Percentiles rank a stretch among this genome's conserved stretches.
Conservation (phyloP, 495 filamentous ascomycete genomes). For the Podospora didyma region DNA sequence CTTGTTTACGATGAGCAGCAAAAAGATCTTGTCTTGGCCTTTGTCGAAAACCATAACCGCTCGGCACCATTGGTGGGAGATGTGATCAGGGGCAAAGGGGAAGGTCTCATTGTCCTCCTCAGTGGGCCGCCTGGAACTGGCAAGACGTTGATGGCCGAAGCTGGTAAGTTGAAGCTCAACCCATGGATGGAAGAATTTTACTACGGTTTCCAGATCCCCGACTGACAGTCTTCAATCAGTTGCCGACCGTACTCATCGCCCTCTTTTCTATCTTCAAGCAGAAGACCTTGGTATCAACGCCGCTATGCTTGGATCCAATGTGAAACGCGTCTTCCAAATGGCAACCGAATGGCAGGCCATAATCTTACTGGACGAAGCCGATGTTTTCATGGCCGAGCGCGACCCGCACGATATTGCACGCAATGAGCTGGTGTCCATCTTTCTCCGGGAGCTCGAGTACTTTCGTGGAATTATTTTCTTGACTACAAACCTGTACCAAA, state of each 20-base stretch:
- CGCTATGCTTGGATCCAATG: constrained; percentile 39
- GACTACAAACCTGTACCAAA: constrained; percentile 42
- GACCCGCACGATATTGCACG: constrained; percentile 42
- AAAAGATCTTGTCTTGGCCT: constrained; percentile 38
- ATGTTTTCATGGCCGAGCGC: constrained; percentile 50
- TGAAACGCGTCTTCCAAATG: constrained; percentile 52
- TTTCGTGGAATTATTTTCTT: constrained; percentile 51
- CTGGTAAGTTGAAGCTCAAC: neutral
- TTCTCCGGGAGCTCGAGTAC: constrained; percentile 56
- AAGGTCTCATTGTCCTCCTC: constrained; percentile 31
- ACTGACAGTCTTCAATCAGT: constrained; percentile 14
- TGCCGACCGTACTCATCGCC: constrained; percentile 45
- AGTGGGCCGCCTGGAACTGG: constrained; percentile 52
- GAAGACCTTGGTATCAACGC: constrained; percentile 52
- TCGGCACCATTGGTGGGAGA: constrained; percentile 19
- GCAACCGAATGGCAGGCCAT: constrained; percentile 49
- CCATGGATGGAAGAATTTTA: neutral
- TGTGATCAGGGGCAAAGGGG: constrained; percentile 12
- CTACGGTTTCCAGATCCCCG: neutral
- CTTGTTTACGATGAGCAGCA: constrained; percentile 36
- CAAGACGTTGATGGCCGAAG: constrained; percentile 57
- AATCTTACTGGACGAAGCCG: constrained; percentile 51
- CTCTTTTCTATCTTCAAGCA: constrained; percentile 49
- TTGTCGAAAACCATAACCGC: constrained; percentile 33
- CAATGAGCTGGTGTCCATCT: constrained; percentile 51